Base-by-base conservation (phyloP, 768 basidiomycete genomes). In the Russula dissimulans region DNA sequence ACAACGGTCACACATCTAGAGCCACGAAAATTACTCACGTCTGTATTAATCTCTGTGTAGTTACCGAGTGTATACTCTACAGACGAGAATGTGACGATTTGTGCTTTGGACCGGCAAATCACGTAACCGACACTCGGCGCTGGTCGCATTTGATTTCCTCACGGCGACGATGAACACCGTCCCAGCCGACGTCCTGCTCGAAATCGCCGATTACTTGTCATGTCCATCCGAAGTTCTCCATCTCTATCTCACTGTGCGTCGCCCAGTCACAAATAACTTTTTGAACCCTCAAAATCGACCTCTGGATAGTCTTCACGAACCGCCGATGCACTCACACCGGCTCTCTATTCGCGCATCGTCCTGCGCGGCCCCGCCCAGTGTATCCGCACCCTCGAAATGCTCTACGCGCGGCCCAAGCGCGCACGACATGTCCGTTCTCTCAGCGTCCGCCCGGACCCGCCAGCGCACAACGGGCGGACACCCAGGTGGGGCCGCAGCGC, bases 381-480 rank as follows among this genome's bases (percentile, higher is more conserved):
- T 66, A 67, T 69, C n/a, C 67, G 70, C 12, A 90, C 89, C 0
- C 77, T 90, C 41, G 68, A 69, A 26, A 89, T 91, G 88, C 82
- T 91, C 36, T 66, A 67, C 57, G 69, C 69, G 14, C 75, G 75
- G 9, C 79, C 79, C 1, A 76, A 77, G 47, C 79, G 89, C 49
- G 82, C 88, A 0, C 81, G 87, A 22, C 88, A 89, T 67, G 80
- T 89, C 43, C 80, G 79, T 34, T 76, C 79, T 55, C 79, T 91
- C 17, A 64, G 77, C 22, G 71, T 90, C 38, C 71, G 75, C 46
- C 80, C 78, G 69, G 65, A 69, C 45, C 44, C 18, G 18, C 17
- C 39, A 15, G 39, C 39, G 36, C 39, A 15, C 39, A 36, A 15
- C 39, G 39, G 39, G 39, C 58, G 57, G 42, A 15, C 32, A 65